Conservation (phyloP, 768 basidiomycete genomes). For the Boletus subcaerulescens region DNA sequence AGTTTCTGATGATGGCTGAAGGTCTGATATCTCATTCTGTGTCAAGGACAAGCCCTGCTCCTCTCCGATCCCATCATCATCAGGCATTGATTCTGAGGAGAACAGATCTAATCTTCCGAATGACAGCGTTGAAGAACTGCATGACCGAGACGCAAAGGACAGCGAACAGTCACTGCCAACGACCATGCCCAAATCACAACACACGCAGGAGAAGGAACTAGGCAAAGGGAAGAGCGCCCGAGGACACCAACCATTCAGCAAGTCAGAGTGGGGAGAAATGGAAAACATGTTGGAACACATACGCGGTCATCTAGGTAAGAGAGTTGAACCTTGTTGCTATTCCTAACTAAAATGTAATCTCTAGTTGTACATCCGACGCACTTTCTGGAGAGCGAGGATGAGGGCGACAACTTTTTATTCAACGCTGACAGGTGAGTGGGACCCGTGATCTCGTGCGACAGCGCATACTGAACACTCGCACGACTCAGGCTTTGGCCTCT, state of each 20-base stretch:
- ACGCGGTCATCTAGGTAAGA: slow-evolving; percentile 83
- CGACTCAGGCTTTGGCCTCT: slow-evolving; percentile 56
- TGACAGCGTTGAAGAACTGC: slow-evolving; percentile 18
- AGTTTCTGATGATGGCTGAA: slow-evolving; percentile 19
- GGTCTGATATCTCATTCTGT: slow-evolving; percentile 2
- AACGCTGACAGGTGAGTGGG: slow-evolving; percentile 70
- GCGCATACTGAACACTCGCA: slow-evolving; percentile 4
- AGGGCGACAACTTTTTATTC: slow-evolving; percentile 90
- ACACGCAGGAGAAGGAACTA: slow-evolving; percentile 37
- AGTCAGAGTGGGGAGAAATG: slow-evolving; percentile 87
- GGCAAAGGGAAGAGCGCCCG: slow-evolving; percentile 38
- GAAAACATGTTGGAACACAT: slow-evolving; percentile 73
- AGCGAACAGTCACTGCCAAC: slow-evolving; percentile 18
- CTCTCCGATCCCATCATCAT: slow-evolving; percentile 46
- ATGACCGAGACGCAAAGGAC: slow-evolving; percentile 17
- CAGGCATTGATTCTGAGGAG: slow-evolving; percentile 50
- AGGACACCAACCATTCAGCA: slow-evolving; percentile 70
- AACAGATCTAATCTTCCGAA: slow-evolving; percentile 10
- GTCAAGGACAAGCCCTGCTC: slow-evolving; percentile 42
- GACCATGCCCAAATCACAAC: slow-evolving; percentile 18
- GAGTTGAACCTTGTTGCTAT: neutral
- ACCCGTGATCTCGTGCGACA: neutral
- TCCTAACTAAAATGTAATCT: neutral
- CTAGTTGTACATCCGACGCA: slow-evolving; percentile 82
- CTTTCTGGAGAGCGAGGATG: slow-evolving; percentile 92